These are phyloP conservation scores for Syncephalastrum sp. DNA, from an alignment of 371 early-diverging fungal genomes.

Conservation along the genomic window DNA sequence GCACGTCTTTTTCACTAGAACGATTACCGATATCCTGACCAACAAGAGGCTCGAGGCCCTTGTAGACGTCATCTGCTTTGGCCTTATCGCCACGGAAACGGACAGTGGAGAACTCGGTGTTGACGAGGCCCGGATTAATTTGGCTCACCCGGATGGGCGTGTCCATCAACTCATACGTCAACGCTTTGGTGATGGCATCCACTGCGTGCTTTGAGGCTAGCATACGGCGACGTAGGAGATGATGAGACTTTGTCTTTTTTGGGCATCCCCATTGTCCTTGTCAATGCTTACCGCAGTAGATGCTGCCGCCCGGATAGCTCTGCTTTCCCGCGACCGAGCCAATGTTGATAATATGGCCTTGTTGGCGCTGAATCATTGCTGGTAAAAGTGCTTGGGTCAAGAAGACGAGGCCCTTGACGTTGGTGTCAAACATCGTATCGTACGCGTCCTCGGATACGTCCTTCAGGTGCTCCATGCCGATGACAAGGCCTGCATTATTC, in stretches of 20 bases:
- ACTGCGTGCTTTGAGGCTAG: constrained; percentile 86
- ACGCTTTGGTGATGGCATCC: constrained; percentile 74
- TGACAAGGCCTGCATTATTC: constrained; percentile 64
- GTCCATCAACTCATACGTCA: constrained; percentile 76
- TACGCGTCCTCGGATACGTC: constrained; percentile 63
- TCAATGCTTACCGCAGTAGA: constrained; percentile 69
- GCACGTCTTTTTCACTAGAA: background rate
- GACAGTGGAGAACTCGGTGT: constrained; percentile 91
- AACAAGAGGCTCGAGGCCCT: constrained; percentile 70
- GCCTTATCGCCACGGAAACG: constrained; percentile 80
- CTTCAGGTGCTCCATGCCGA: constrained; percentile 79
- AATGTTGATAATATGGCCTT: constrained; percentile 89
- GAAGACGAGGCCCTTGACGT: constrained; percentile 82
- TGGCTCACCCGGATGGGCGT: constrained; percentile 77
- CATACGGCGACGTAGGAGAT: background rate
- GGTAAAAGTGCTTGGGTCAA: constrained; percentile 82
- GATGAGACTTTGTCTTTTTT: background rate
- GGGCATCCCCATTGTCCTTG: background rate
- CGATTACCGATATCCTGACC: constrained; percentile 64
- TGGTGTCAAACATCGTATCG: constrained; percentile 88
- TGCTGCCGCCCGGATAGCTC: constrained; percentile 72
- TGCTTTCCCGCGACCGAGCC: constrained; percentile 75
- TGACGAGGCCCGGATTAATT: constrained; percentile 80
- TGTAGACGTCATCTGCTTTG: constrained; percentile 81
- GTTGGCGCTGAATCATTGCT: constrained; percentile 68